phyloP scores from a whole-genome alignment of 805 yeast species.

The Blastobotrys chiropterorum region DNA sequence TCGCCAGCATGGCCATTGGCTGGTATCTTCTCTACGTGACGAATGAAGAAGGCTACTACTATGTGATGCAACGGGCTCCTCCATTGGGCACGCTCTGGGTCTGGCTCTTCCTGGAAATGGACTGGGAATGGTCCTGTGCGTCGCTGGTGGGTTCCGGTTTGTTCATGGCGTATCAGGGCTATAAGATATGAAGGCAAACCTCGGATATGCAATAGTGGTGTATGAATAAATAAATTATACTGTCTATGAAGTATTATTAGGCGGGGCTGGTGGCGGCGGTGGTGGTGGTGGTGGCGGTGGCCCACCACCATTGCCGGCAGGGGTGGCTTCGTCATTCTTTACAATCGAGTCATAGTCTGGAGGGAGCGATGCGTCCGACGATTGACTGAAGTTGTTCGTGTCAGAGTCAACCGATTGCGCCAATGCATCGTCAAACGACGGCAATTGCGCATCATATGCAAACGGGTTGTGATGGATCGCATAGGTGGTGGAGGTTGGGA shows the following conservation, averaged over 20 bases:
- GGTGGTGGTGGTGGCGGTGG: too few species aligned
- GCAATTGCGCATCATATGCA: slow-evolving; percentile 17
- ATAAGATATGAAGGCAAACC: slow-evolving; percentile 1
- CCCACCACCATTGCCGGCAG: too few species aligned
- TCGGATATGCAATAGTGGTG: too few species aligned
- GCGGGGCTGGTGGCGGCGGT: too few species aligned
- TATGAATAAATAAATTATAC: neutral
- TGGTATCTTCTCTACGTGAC: slow-evolving; percentile 30
- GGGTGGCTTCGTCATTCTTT: neutral
- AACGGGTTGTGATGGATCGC: neutral
- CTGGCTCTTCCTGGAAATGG: slow-evolving; percentile 36
- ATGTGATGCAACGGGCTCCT: slow-evolving; percentile 35
- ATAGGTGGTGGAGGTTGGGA: neutral
- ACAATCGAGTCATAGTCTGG: slow-evolving; percentile 5
- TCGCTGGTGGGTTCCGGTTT: slow-evolving; percentile 23
- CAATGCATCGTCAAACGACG: slow-evolving; percentile 25
- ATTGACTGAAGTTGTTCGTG: slow-evolving; percentile 8
- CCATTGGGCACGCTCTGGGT: slow-evolving; percentile 37
- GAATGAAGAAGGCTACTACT: slow-evolving; percentile 33
- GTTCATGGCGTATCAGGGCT: slow-evolving; percentile 23
- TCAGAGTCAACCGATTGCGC: slow-evolving; percentile 20
- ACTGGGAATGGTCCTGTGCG: slow-evolving; percentile 29
- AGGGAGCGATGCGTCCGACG: neutral
- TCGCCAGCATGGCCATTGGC: slow-evolving; percentile 26
- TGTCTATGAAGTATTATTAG: neutral